A percentile compares a stretch with the other conserved stretches of the same genome.
phyloP scores from a whole-genome alignment of 1,284 basidiomycete genomes.

The Leccinum angustisporum region DNA sequence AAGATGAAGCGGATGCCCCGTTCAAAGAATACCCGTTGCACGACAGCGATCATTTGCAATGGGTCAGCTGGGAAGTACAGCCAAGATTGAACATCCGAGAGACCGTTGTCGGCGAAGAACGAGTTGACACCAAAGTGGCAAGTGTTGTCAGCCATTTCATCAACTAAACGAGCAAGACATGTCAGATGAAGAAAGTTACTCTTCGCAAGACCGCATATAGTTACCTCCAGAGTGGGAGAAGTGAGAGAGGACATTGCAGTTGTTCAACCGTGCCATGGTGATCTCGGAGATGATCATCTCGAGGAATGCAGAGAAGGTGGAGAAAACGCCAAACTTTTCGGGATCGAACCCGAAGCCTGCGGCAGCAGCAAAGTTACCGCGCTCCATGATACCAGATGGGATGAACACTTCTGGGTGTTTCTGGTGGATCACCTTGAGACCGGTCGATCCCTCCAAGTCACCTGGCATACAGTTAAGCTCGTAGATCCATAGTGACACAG shows the following conservation, averaged over 20 bases:
- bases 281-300: conserved; percentile 87
- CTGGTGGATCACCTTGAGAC: conserved; percentile 81
- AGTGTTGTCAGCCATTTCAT: conserved; percentile 85
- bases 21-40: conserved; percentile 78
- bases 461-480: conserved; percentile 37
- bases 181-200: neutral
- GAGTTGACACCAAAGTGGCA: conserved; percentile 83
- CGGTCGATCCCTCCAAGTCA: conserved; percentile 85
- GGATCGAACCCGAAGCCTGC: conserved; percentile 81
- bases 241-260: conserved; percentile 82
- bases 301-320: conserved; percentile 85
- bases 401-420: conserved; percentile 86
- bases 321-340: conserved; percentile 79
- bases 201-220: conserved; percentile 19
- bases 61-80: conserved; percentile 86
- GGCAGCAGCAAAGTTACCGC: conserved; percentile 80
- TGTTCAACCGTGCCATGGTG: conserved; percentile 87
- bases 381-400: conserved; percentile 81
- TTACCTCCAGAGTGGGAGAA: conserved; percentile 84
- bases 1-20: conserved; percentile 80
- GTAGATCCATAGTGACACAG: neutral
- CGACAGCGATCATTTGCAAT: conserved; percentile 75
- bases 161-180: conserved; percentile 40
- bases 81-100: conserved; percentile 72
- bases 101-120: conserved; percentile 84